Evolutionary conservation across 2,329 filamentous ascomycete species (phyloP).

Genomic region (Lachnellula hyalina): DNA sequence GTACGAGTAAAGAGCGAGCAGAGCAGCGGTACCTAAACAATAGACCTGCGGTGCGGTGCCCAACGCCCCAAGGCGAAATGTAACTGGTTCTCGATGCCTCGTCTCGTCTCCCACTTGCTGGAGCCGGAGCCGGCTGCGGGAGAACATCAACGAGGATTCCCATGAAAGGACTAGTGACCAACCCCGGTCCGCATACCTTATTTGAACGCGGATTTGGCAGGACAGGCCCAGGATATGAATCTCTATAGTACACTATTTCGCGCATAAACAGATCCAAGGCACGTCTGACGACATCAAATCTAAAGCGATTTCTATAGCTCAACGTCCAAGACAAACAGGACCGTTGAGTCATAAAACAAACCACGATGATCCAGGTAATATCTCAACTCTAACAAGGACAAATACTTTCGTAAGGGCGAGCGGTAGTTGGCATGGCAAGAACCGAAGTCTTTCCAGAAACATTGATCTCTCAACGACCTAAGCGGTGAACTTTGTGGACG

Average conservation of each 20-base stretch:
- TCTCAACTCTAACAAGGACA: slow-evolving; percentile 4
- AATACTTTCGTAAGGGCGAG: neutral
- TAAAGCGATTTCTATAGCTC: slow-evolving; percentile 9
- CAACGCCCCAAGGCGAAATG: slow-evolving; percentile 11
- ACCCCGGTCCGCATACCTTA: slow-evolving; percentile 18
- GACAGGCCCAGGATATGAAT: neutral
- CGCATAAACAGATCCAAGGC: slow-evolving; percentile 2
- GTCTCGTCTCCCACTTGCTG: slow-evolving; percentile 28
- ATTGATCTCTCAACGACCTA: slow-evolving; percentile 3
- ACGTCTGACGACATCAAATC: slow-evolving; percentile 20
- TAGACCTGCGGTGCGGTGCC: slow-evolving; percentile 15
- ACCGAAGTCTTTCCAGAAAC: neutral
- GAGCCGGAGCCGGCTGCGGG: slow-evolving; percentile 16
- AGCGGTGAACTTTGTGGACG: slow-evolving; percentile 21
- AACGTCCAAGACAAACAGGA: slow-evolving; percentile 2
- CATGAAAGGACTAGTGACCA: slow-evolving; percentile 12
- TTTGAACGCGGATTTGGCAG: slow-evolving; percentile 16
- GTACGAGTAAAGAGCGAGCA: neutral
- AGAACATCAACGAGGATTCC: slow-evolving; percentile 19
- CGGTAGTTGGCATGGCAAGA: neutral
- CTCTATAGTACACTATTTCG: neutral
- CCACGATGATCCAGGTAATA: slow-evolving; percentile 11
- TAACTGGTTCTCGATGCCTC: slow-evolving; percentile 4
- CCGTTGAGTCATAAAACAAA: neutral
- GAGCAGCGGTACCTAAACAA: slow-evolving; percentile 16